Conservation (phyloP, 129 eudicot species). For the Scalesia atractyloides region DNA sequence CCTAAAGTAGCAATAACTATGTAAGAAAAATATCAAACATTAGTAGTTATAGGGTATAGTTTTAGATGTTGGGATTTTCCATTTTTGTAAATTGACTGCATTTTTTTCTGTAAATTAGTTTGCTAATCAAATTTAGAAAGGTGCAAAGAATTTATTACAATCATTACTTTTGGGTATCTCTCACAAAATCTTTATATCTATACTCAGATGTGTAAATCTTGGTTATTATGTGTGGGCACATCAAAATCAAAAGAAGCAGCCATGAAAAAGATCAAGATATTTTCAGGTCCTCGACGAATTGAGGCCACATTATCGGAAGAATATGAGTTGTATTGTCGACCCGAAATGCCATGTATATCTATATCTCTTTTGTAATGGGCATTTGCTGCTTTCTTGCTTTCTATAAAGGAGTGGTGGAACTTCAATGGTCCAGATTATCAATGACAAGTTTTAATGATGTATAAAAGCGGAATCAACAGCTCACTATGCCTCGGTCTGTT, state of each 20-base stretch:
- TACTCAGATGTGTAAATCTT: constrained; percentile 22
- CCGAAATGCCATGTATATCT: constrained; percentile 35
- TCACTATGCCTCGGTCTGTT: constrained; percentile 14
- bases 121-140: constrained; percentile 27
- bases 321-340: constrained; percentile 49
- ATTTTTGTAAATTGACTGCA: constrained; percentile 19
- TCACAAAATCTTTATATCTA: constrained; percentile 33
- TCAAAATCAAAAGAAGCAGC: constrained; percentile 45
- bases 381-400: constrained; percentile 37
- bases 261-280: constrained; percentile 51
- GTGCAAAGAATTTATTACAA: constrained; percentile 12
- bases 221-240: constrained; percentile 31
- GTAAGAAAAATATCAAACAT: constrained; percentile 13
- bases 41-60: constrained; percentile 13
- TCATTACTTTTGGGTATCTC: constrained; percentile 23
- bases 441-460: constrained; percentile 25
- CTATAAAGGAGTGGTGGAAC: constrained; percentile 41
- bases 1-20: constrained; percentile 27
- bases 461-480: constrained; percentile 28
- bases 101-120: constrained; percentile 17
- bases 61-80: constrained; percentile 23
- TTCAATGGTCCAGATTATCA: constrained; percentile 28
- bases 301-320: constrained; percentile 46
- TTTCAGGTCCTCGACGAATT: constrained; percentile 32
- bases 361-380: constrained; percentile 36